Evolutionary conservation across 768 basidiomycete species (phyloP).

Genomic region (Gloeophyllum trabeum): DNA sequence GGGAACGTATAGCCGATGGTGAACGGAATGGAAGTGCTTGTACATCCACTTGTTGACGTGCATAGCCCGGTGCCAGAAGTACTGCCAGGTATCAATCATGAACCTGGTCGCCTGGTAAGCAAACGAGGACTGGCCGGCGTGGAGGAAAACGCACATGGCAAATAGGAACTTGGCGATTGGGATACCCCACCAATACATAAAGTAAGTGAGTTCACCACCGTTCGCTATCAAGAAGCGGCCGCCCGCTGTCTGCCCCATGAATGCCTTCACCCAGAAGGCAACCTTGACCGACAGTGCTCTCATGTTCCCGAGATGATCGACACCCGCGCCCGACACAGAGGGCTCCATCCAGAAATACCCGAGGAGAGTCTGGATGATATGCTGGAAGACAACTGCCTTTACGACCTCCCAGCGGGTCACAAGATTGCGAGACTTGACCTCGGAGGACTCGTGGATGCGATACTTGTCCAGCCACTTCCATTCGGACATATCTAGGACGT

Average conservation of each 20-base stretch:
- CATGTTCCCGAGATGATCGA: constrained; percentile 31
- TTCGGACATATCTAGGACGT: constrained; percentile 64
- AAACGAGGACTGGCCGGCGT: neutral
- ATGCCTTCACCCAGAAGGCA: constrained; percentile 22
- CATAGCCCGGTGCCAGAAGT: constrained; percentile 88
- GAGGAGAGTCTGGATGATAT: constrained; percentile 69
- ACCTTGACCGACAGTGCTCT: constrained; percentile 23
- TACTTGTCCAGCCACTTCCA: constrained; percentile 75
- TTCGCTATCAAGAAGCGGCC: constrained; percentile 21
- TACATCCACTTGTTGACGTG: constrained; percentile 88
- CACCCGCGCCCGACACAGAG: constrained; percentile 7
- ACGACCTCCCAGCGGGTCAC: constrained; percentile 66
- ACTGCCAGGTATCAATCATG: constrained; percentile 96
- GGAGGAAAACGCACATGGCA: constrained; percentile 63
- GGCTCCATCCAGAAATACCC: constrained; percentile 60
- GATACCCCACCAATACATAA: constrained; percentile 89
- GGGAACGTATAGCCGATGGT: constrained; percentile 93
- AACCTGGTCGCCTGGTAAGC: constrained; percentile 40
- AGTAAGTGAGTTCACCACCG: constrained; percentile 35
- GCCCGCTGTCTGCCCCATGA: constrained; percentile 30
- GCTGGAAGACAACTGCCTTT: constrained; percentile 77
- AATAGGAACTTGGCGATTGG: constrained; percentile 61
- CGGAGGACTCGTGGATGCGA: constrained; percentile 80
- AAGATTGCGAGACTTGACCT: constrained; percentile 65
- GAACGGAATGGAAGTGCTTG: constrained; percentile 84